phyloP scores from a whole-genome alignment of 306 rosid species.

The Malus asiatica region DNA sequence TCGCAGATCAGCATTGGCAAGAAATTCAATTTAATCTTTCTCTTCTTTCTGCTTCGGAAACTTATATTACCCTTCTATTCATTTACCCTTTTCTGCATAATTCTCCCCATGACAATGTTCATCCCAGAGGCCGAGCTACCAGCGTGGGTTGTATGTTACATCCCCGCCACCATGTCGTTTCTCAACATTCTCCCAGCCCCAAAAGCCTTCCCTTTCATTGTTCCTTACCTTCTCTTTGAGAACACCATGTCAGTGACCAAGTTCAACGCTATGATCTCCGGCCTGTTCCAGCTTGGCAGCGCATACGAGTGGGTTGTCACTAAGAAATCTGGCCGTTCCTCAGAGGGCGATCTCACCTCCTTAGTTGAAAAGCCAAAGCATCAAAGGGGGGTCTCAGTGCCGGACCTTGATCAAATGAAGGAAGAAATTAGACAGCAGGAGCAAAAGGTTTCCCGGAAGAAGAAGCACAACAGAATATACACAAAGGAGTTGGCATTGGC shows the following conservation, averaged over 20 bases:
- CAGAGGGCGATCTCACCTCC: conserved; percentile 71
- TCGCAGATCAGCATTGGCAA: conserved; percentile 77
- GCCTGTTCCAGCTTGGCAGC: conserved; percentile 83
- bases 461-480: conserved; percentile 71
- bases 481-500: conserved; percentile 80
- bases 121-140: conserved; percentile 83
- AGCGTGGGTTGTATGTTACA: conserved; percentile 82
- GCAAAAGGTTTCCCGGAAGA: conserved; percentile 38
- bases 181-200: conserved; percentile 90
- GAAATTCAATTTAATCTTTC: conserved; percentile 85
- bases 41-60: conserved; percentile 84
- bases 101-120: conserved; percentile 94
- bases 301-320: conserved; percentile 96
- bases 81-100: conserved; percentile 80
- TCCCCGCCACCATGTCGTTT: conserved; percentile 84
- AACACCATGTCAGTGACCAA: conserved; percentile 93
- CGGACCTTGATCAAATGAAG: conserved; percentile 55
- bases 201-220: conserved; percentile 85
- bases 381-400: conserved; percentile 57
- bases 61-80: conserved; percentile 85
- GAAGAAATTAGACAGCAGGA: conserved; percentile 54
- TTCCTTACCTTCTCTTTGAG: conserved; percentile 89
- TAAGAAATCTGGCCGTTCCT: conserved; percentile 87
- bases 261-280: conserved; percentile 92
- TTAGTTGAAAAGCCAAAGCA: conserved; percentile 54